phyloP scores from a whole-genome alignment of 148 eudicot species.

The Vaccinium corymbosum region DNA sequence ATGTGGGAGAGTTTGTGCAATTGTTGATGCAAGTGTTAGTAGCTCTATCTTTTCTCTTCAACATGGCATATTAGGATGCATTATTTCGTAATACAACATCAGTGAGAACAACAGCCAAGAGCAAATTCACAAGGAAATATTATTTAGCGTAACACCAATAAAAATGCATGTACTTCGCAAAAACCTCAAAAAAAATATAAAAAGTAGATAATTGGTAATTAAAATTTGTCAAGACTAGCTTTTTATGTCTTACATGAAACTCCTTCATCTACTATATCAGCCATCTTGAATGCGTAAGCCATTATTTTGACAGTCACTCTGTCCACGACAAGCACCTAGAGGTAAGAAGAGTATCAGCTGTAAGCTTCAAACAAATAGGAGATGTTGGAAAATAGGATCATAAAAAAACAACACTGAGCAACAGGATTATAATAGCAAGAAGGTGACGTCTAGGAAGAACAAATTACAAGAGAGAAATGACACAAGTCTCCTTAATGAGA shows the following conservation, averaged over 20 bases:
- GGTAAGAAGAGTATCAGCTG: conserved; percentile 18
- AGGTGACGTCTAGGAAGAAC: neutral
- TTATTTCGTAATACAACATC: neutral
- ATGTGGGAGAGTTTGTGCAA: too few species aligned
- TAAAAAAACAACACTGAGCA: neutral
- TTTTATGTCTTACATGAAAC: conserved; percentile 75
- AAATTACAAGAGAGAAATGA: neutral
- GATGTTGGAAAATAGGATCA: neutral
- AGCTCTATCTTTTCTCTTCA: too few species aligned
- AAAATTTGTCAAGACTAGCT: conserved; percentile 25
- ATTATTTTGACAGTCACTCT: conserved; percentile 79
- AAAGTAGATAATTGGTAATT: neutral
- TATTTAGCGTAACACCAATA: neutral
- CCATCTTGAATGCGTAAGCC: conserved; percentile 94
- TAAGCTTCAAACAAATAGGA: conserved; percentile 2
- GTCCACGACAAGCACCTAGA: conserved; percentile 96
- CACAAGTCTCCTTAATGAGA: neutral
- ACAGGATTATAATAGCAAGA: neutral
- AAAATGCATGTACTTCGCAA: neutral
- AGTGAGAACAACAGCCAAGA: neutral
- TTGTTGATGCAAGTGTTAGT: too few species aligned
- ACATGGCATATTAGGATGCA: neutral
- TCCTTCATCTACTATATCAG: conserved; percentile 91
- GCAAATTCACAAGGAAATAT: neutral
- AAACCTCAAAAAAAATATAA: neutral